Base-by-base conservation (phyloP, 2,329 filamentous ascomycete species). In the Penicillium sp. region DNA sequence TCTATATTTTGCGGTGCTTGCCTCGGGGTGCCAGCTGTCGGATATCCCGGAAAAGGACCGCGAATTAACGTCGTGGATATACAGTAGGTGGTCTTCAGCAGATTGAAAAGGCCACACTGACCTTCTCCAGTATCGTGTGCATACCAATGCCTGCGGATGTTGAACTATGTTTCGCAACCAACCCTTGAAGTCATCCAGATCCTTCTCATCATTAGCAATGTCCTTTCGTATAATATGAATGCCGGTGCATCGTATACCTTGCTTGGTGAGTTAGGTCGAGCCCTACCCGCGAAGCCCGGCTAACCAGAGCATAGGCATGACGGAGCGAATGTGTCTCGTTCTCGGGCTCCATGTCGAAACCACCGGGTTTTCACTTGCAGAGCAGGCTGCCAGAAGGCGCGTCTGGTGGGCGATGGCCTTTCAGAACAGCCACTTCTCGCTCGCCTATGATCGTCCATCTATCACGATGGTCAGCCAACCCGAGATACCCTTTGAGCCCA, bases 171-270 rank as follows among this genome's bases (percentile, higher is more conserved):
- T 6, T 81, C 80, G 1, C 77, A 80, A 53, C 77, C 79, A 24
- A 78, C 75, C 11, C 62, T 82, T 27, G 78, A 82, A 53, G 78
- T 76, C 40, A 80, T 84, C 42, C 79, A 84, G 58, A 77, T 79
- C 1, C 70, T 83, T 29, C 68, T 83, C 16, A 78, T 83, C 22
- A 79, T 84, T 23, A 78, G 79, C 52, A 81, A 81, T 60, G 80
- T 80, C 42, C 72, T 81, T 31, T 79, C 78, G 1, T 80, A 81
- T 61, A 81, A 80, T 56, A 81, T 80, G 78, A 84, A 83, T 50
- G 79, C 80, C 13, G 80, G 80, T 7, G 79, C 80, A 23, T 77
- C 80, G 8, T 84, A 82, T 71, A 78, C 79, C 34, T 63, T 83
- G 40, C 76, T 80, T 24, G 77, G 73, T 71, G 54, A 51, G 64